These are phyloP conservation scores for Amanita pseudoporphyria DNA, from an alignment of 768 basidiomycete species.

Conservation along the genomic window DNA sequence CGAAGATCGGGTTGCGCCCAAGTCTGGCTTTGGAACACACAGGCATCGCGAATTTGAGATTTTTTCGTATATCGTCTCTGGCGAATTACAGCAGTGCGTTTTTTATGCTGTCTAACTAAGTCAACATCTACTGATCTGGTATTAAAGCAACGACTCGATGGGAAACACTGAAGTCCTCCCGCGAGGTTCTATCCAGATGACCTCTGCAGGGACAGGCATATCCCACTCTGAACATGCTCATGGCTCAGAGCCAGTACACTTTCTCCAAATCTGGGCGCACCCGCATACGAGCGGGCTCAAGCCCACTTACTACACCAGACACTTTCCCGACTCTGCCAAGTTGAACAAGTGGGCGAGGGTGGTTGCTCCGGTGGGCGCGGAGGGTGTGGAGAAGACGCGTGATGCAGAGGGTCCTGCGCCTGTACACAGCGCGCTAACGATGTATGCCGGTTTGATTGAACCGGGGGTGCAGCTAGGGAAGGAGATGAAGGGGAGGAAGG, in stretches of 20 bases:
- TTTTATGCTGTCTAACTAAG: background rate
- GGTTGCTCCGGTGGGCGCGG: slow-evolving; percentile 61
- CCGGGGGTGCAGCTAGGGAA: slow-evolving; percentile 44
- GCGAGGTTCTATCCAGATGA: slow-evolving; percentile 86
- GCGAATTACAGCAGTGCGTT: slow-evolving; percentile 73
- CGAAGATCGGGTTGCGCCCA: slow-evolving; percentile 75
- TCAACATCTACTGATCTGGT: background rate
- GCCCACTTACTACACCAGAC: slow-evolving; percentile 82
- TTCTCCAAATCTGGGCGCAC: slow-evolving; percentile 44
- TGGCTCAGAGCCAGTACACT: slow-evolving; percentile 34
- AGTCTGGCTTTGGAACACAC: slow-evolving; percentile 81
- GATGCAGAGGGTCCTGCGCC: slow-evolving; percentile 78
- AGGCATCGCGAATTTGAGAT: slow-evolving; percentile 84
- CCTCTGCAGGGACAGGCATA: slow-evolving; percentile 88
- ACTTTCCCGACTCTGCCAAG: slow-evolving; percentile 81
- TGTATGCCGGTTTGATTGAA: slow-evolving; percentile 71
- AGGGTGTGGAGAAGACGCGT: slow-evolving; percentile 50
- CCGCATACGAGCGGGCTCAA: slow-evolving; percentile 35
- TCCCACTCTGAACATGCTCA: slow-evolving; percentile 58
- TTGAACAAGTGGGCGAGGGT: slow-evolving; percentile 57
- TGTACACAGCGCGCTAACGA: slow-evolving; percentile 53
- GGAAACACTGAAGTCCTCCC: slow-evolving; percentile 83
- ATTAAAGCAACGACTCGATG: slow-evolving; percentile 76
- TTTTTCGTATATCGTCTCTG: slow-evolving; percentile 77
- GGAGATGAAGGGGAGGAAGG: slow-evolving; percentile 44